phyloP scores from a whole-genome alignment of 1,284 basidiomycete genomes.

The Cryptococcus hybrid region DNA sequence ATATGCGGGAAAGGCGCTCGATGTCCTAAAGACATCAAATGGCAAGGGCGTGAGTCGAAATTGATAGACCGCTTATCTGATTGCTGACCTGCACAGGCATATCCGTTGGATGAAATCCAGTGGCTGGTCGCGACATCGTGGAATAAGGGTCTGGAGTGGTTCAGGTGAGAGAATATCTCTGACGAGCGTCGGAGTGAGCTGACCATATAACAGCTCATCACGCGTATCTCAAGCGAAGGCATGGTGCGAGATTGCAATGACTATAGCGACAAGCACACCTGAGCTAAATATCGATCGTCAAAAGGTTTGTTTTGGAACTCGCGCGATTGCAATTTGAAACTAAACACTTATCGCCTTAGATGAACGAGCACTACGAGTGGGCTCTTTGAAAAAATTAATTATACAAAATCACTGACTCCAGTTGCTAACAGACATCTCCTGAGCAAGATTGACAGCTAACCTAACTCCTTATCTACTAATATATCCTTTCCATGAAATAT shows the following conservation, averaged over 20 bases:
- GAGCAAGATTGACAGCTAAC: neutral
- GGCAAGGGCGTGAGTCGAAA: neutral
- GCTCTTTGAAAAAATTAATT: neutral
- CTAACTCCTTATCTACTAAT: no score
- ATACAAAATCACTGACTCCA: neutral
- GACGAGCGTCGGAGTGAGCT: neutral
- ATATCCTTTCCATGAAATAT: no score
- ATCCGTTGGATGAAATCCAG: slow-evolving; percentile 7
- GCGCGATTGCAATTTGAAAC: neutral
- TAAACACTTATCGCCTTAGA: neutral
- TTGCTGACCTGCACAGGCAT: neutral
- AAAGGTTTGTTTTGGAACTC: neutral
- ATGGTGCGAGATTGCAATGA: slow-evolving; percentile 1
- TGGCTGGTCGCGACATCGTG: slow-evolving; percentile 9
- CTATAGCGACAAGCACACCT: neutral
- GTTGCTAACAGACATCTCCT: neutral
- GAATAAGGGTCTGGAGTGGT: slow-evolving; percentile 5
- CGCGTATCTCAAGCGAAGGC: neutral
- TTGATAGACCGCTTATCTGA: neutral
- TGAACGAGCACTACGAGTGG: neutral
- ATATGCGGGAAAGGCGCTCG: neutral
- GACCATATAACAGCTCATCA: neutral
- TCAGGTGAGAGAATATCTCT: neutral
- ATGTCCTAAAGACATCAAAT: neutral
- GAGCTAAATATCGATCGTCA: slow-evolving; percentile 1